phyloP scores from a whole-genome alignment of 148 eudicot species.

The Bassia scoparia region DNA sequence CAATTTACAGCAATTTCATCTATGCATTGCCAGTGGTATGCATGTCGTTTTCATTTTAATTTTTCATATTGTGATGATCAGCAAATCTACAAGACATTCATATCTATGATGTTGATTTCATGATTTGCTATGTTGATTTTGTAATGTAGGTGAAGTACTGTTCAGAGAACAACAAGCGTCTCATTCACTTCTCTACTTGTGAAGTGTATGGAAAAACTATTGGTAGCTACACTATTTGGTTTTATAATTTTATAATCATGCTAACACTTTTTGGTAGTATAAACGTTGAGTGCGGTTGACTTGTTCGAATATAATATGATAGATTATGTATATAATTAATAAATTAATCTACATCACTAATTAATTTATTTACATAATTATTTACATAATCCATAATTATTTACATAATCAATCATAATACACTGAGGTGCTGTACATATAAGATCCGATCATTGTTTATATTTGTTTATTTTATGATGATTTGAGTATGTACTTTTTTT shows the following conservation, averaged over 20 bases:
- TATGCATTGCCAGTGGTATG: conserved; percentile 99
- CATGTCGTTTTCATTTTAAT: neutral
- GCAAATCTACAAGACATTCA: neutral
- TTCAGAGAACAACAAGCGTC: conserved; percentile 92
- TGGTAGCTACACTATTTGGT: conserved; percentile 45
- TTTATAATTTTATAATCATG: neutral
- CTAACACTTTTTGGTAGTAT: conserved; percentile 1
- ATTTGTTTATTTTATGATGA: no score
- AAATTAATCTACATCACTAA: no score
- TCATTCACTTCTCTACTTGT: conserved; percentile 97
- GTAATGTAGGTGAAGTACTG: conserved; percentile 80
- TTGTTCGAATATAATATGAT: conserved; percentile 17
- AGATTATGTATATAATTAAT: no score
- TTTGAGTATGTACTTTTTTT: no score
- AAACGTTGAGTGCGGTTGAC: conserved; percentile 4
- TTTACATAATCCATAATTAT: no score
- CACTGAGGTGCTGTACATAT: no score
- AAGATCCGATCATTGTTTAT: no score
- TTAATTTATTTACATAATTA: no score
- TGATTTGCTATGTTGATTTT: conserved; percentile 15
- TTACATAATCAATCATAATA: no score
- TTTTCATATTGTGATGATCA: neutral
- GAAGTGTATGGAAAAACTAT: conserved; percentile 98
- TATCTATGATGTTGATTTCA: conserved; percentile 25
- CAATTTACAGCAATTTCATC: conserved; percentile 96